These are phyloP conservation scores for Monosporascus cannonballus DNA, from an alignment of 2,329 filamentous ascomycete genomes.

Conservation along the genomic window DNA sequence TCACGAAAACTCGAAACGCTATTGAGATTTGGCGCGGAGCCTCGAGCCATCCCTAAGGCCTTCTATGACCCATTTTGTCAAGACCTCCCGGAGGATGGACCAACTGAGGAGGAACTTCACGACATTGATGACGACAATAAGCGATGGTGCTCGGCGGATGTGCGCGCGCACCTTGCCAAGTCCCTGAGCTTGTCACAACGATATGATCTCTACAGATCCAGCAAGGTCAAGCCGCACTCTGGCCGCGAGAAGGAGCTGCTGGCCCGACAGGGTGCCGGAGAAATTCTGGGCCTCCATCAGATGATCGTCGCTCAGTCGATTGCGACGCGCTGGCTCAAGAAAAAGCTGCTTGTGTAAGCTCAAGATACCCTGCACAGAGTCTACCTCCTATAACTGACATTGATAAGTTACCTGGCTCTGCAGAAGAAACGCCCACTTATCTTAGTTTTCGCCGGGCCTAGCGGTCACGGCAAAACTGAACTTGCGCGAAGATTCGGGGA, in stretches of 20 bases:
- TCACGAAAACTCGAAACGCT: conserved; percentile 4
- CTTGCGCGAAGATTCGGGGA: conserved; percentile 34
- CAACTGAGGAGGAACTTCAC: conserved; percentile 1
- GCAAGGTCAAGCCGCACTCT: conserved; percentile 3
- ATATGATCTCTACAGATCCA: conserved; percentile 11
- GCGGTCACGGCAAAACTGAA: conserved; percentile 45
- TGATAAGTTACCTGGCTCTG: conserved; percentile 23
- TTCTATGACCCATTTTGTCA: conserved; percentile 12
- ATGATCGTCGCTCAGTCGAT: conserved; percentile 13
- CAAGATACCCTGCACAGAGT: background rate
- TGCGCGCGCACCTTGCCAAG: conserved; percentile 1
- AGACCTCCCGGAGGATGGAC: conserved; percentile 9
- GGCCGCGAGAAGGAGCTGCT: conserved; percentile 8
- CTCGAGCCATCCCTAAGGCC: conserved; percentile 8
- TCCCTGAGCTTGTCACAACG: conserved; percentile 9
- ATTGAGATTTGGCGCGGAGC: conserved; percentile 9
- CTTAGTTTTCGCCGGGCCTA: conserved; percentile 37
- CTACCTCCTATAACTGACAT: conserved; percentile 2
- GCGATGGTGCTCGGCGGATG: conserved; percentile 10
- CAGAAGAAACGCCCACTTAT: conserved; percentile 27
- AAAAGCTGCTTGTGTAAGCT: conserved; percentile 9
- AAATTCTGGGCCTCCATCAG: conserved; percentile 10
- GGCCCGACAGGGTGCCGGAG: conserved; percentile 4
- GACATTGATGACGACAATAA: conserved; percentile 7
- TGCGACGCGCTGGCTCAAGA: conserved; percentile 7